phyloP scores from a whole-genome alignment of 129 eudicot species.

The Chrysanthemum lavandulifolium region DNA sequence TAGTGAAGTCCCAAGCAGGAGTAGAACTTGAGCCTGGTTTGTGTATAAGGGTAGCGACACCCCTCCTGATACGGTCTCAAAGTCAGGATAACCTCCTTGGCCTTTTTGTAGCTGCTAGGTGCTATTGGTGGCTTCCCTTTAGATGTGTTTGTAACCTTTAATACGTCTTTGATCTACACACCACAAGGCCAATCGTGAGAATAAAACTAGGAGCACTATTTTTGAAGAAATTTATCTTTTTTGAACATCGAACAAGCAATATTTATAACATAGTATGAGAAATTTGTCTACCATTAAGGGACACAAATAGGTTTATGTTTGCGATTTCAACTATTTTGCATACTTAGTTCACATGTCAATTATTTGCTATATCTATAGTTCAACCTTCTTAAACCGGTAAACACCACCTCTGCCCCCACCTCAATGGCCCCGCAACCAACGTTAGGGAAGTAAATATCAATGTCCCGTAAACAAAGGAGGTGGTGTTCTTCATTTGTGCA shows the following conservation, averaged over 20 bases:
- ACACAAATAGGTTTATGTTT: neutral
- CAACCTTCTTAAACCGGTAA: too few species aligned
- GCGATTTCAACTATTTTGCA: neutral
- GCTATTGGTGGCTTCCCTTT: conserved; percentile 58
- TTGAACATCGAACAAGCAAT: too few species aligned
- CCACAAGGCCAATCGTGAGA: neutral
- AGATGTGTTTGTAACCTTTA: conserved; percentile 64
- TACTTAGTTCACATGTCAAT: too few species aligned
- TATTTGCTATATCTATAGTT: too few species aligned
- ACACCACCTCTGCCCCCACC: too few species aligned
- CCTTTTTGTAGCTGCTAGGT: conserved; percentile 56
- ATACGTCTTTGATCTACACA: conserved; percentile 81
- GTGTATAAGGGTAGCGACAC: conserved; percentile 57
- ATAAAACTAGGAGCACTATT: too few species aligned
- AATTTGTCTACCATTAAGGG: neutral
- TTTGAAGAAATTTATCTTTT: too few species aligned
- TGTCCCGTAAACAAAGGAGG: too few species aligned
- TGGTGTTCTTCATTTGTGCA: too few species aligned
- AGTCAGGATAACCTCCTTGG: conserved; percentile 56
- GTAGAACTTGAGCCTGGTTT: conserved; percentile 76
- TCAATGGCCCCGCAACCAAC: too few species aligned
- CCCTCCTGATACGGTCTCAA: conserved; percentile 69
- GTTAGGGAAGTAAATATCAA: too few species aligned
- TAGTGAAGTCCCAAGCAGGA: conserved; percentile 83
- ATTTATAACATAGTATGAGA: too few species aligned